phyloP scores from a whole-genome alignment of 768 basidiomycete genomes.

The Crepidotus variabilis region DNA sequence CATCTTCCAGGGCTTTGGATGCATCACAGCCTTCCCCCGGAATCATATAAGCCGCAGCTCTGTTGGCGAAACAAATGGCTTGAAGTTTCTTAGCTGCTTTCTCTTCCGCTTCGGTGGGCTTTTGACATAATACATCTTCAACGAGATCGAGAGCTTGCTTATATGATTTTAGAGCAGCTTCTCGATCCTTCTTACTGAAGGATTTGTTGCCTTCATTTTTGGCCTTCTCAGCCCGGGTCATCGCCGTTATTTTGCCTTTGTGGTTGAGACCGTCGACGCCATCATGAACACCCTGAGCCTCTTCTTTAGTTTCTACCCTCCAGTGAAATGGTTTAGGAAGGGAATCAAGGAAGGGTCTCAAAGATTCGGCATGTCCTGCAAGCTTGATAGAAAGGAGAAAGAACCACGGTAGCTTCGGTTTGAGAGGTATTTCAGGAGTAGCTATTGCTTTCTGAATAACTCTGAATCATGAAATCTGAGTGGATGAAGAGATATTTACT shows the following conservation, averaged over 20 bases:
- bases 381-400: constrained; percentile 26
- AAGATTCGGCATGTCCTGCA: constrained; percentile 19
- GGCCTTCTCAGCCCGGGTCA: constrained; percentile 20
- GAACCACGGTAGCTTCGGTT: constrained; percentile 23
- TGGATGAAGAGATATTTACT: not conserved
- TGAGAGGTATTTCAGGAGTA: constrained; percentile 24
- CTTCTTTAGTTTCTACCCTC: constrained; percentile 29
- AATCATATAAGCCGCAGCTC: constrained; percentile 27
- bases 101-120: constrained; percentile 21
- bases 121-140: constrained; percentile 20
- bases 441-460: constrained; percentile 26
- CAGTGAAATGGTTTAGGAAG: constrained; percentile 33
- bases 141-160: constrained; percentile 24
- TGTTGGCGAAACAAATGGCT: constrained; percentile 28
- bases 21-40: constrained; percentile 21
- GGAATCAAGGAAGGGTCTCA: constrained; percentile 33
- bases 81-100: constrained; percentile 19
- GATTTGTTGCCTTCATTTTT: constrained; percentile 23
- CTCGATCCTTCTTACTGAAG: constrained; percentile 22
- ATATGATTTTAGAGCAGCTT: constrained; percentile 25
- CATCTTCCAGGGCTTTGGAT: constrained; percentile 29
- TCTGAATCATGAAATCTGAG: constrained; percentile 10
- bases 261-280: constrained; percentile 25
- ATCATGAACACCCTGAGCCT: constrained; percentile 23
- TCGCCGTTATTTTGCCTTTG: constrained; percentile 16